These are phyloP conservation scores for Quillaja saponaria DNA, from an alignment of 306 rosid species.

Conservation along the genomic window DNA sequence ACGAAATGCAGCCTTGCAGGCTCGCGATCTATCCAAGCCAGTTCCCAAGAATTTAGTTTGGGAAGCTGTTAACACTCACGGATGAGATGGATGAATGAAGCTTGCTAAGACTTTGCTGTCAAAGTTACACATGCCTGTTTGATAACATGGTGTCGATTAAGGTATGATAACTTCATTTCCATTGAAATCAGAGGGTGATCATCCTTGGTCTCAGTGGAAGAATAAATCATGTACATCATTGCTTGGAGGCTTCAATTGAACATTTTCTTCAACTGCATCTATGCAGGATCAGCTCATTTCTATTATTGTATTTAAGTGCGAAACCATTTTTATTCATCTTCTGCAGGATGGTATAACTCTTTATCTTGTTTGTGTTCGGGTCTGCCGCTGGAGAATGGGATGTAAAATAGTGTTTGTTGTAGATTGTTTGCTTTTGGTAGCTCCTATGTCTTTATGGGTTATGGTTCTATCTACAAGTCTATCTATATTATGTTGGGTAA, in stretches of 20 bases:
- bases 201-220: slow-evolving; percentile 38
- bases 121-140: slow-evolving; percentile 3
- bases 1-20: slow-evolving; percentile 66
- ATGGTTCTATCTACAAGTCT: slow-evolving; percentile 20
- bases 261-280: slow-evolving; percentile 20
- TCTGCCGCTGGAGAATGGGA: slow-evolving; percentile 25
- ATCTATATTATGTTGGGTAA: slow-evolving; percentile 26
- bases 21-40: slow-evolving; percentile 51
- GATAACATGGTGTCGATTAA: slow-evolving; percentile 8
- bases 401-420: slow-evolving; percentile 30
- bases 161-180: slow-evolving; percentile 16
- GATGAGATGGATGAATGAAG: slow-evolving; percentile 33
- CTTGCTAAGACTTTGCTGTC: neutral
- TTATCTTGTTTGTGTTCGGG: slow-evolving; percentile 20
- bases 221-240: slow-evolving; percentile 32
- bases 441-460: slow-evolving; percentile 28
- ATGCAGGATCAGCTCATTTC: slow-evolving; percentile 21
- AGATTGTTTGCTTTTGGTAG: slow-evolving; percentile 10
- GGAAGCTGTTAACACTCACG: slow-evolving; percentile 79
- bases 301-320: slow-evolving; percentile 31
- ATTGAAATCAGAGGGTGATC: slow-evolving; percentile 35
- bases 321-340: slow-evolving; percentile 22
- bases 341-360: slow-evolving; percentile 25
- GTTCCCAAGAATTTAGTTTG: slow-evolving; percentile 65
- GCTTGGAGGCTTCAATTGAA: slow-evolving; percentile 43